Evolutionary conservation across 2,329 filamentous ascomycete genomes (phyloP).

Genomic region (Pseudogymnoascus sp.): DNA sequence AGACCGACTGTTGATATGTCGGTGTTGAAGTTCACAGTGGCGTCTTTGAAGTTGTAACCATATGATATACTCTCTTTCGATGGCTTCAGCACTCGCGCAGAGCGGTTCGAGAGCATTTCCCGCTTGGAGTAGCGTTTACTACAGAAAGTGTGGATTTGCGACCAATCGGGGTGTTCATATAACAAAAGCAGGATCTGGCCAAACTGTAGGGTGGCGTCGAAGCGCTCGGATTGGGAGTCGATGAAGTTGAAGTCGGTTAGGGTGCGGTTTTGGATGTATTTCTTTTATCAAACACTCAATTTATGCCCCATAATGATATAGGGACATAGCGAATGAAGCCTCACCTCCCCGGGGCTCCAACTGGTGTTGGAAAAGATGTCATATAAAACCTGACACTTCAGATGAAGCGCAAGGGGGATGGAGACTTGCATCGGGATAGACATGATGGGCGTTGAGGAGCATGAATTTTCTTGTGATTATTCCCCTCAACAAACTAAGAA

Average conservation of each 20-base stretch:
- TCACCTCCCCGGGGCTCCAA: neutral
- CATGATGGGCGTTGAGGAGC: neutral
- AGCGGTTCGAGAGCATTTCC: neutral
- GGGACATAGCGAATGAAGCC: neutral
- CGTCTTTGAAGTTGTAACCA: neutral
- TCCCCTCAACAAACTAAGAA: neutral
- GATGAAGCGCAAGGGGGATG: neutral
- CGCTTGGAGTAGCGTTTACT: neutral
- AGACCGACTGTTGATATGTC: neutral
- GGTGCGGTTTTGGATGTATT: neutral
- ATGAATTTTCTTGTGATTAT: neutral
- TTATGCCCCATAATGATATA: neutral
- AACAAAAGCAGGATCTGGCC: neutral
- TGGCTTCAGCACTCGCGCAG: neutral
- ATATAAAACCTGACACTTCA: neutral
- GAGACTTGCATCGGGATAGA: neutral
- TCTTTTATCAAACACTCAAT: neutral
- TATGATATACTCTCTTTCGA: neutral
- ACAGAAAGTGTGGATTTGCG: neutral
- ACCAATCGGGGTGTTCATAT: neutral
- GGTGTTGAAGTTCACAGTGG: neutral
- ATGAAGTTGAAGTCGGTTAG: neutral
- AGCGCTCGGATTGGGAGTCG: neutral
- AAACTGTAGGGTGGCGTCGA: neutral
- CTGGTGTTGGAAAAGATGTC: neutral